These are phyloP conservation scores for Cladosporium sphaerospermum DNA, from an alignment of 2,329 filamentous ascomycete species.

Conservation along the genomic window DNA sequence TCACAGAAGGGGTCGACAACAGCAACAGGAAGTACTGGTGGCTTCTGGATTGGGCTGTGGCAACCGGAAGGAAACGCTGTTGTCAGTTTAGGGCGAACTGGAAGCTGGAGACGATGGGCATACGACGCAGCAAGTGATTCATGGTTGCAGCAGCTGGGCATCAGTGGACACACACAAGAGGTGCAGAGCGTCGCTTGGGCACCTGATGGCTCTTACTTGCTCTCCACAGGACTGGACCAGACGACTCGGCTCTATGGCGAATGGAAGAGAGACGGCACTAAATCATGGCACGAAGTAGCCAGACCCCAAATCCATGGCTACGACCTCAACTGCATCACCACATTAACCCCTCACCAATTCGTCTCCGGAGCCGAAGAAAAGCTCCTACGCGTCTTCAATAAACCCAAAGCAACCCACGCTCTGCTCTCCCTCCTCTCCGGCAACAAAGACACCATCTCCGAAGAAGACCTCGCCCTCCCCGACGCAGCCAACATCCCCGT, in stretches of 20 bases:
- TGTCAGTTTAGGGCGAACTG: conserved; percentile 79
- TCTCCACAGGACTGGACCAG: conserved; percentile 87
- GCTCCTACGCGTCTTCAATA: conserved; percentile 88
- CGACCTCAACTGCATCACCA: conserved; percentile 89
- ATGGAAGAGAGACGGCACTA: conserved; percentile 54
- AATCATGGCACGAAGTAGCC: conserved; percentile 91
- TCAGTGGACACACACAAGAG: conserved; percentile 76
- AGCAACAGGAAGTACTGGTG: conserved; percentile 89
- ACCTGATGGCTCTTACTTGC: conserved; percentile 69
- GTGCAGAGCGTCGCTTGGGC: conserved; percentile 83
- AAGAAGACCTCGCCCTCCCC: conserved; percentile 47
- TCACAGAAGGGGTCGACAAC: conserved; percentile 93
- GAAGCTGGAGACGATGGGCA: conserved; percentile 86
- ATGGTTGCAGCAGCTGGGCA: conserved; percentile 71
- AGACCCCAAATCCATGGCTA: conserved; percentile 97
- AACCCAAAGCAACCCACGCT: conserved; percentile 59
- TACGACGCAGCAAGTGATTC: conserved; percentile 54
- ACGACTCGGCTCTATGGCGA: conserved; percentile 80
- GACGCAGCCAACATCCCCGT: conserved; percentile 94
- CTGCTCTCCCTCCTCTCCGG: conserved; percentile 21
- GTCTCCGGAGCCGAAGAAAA: conserved; percentile 97
- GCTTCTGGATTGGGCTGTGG: conserved; percentile 96
- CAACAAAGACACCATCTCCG: conserved; percentile 7
- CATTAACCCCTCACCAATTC: conserved; percentile 67
- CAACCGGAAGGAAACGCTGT: conserved; percentile 68